phyloP scores from a whole-genome alignment of 225 moss, liverwort and hornwort species.

The Sphagnum contortum region DNA sequence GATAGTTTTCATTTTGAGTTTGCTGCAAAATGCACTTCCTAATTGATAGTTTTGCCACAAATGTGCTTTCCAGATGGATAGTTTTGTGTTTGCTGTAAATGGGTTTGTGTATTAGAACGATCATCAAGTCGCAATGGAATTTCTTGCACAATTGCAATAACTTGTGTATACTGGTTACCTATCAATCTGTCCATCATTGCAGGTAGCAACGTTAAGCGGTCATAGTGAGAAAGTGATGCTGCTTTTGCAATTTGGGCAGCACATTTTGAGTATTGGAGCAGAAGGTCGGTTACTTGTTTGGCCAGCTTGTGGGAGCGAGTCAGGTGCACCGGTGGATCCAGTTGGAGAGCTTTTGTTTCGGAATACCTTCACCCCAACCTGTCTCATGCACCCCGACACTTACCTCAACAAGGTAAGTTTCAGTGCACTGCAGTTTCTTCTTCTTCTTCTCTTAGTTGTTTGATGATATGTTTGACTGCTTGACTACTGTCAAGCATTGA shows the following conservation, averaged over 20 bases:
- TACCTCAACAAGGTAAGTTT: constrained; percentile 76
- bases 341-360: constrained; percentile 64
- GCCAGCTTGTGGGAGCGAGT: constrained; percentile 21
- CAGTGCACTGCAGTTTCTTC: neutral
- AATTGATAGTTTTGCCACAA: no score
- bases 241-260: constrained; percentile 72
- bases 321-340: constrained; percentile 26
- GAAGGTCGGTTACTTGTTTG: constrained; percentile 66
- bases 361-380: constrained; percentile 82
- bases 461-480: neutral
- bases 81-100: no score
- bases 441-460: neutral
- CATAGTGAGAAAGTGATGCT: constrained; percentile 59
- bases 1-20: no score
- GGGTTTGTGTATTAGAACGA: no score
- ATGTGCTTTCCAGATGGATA: no score
- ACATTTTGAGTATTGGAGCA: constrained; percentile 66
- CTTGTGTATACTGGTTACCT: no score
- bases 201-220: constrained; percentile 66
- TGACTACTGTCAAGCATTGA: no score
- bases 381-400: constrained; percentile 94
- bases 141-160: no score
- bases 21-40: no score
- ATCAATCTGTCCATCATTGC: neutral
- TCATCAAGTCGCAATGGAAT: no score